Evolutionary conservation across 1,284 basidiomycete genomes (phyloP), one percentile per base, ranked within the genome.

Genomic region (Cutaneotrichosporon cavernicola): DNA sequence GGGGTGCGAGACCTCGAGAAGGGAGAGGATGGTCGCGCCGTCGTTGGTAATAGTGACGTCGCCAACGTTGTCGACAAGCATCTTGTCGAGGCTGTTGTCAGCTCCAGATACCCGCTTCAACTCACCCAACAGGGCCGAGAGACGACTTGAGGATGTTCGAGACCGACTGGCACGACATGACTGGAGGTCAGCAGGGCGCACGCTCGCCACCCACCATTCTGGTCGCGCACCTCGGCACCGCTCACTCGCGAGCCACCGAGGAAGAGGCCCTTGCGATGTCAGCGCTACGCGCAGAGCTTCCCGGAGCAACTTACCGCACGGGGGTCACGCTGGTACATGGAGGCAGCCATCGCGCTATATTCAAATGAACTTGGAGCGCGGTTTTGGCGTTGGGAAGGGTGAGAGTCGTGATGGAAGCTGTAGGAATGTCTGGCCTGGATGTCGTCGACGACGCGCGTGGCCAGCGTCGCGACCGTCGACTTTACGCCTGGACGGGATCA

Each of bases 21-120:
- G 85, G 40, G 91, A 89, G 51, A 99, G 87, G 72, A 99, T 99
- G 36, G 97, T 99, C 30, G 97, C 97, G 58, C 97, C 97, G 82
- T 99, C 97, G 82, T 99, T 99, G 63, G 96, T 97, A 80, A 99
- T 99, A 47, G 96, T 99, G 52, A 99, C 95, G 85, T 99, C 97
- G 73, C 97, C 97, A 73, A 99, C 96, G 82, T 98, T 97, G 81
- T 99, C 96, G 32, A 99, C 96, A 58, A 98, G 85, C 95, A 99
- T 95, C 82, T 97, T 97, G 80, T 97, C 94, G 2, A 97, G 86
- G 43, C 93, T 80, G 62, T 6, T 10, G 34, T 38, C n/a, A 58
- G 46, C 40, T 4, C 21, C 11, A n/a, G 43, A n/a, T n/a, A 8
- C 43, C 4, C 14, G 34, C n/a, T 21, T 2, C 0, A 32, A 69